Evolutionary conservation across 2,329 filamentous ascomycete genomes (phyloP).

Genomic region (Tolypocladium inflatum): DNA sequence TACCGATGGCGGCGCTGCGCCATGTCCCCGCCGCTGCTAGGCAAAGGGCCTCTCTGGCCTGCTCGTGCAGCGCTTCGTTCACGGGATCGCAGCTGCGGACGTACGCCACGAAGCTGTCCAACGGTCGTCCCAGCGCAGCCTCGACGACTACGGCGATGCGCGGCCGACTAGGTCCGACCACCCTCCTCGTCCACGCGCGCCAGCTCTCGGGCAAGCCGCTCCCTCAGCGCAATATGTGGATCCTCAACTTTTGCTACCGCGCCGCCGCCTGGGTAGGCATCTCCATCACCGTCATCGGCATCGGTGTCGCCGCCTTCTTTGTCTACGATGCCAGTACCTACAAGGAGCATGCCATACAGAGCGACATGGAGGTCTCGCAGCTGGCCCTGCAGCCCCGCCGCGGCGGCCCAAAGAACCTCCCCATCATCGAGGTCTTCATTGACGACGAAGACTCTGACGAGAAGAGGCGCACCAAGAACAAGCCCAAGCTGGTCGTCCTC

Average conservation of each 20-base stretch:
- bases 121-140: neutral
- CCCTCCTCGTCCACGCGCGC: neutral
- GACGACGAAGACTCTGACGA: slow-evolving; percentile 76
- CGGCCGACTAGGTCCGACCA: neutral
- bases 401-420: slow-evolving; percentile 91
- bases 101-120: neutral
- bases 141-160: neutral
- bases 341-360: slow-evolving; percentile 53
- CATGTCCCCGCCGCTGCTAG: neutral
- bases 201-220: slow-evolving; percentile 43
- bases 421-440: slow-evolving; percentile 77
- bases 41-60: neutral
- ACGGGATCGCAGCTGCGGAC: neutral
- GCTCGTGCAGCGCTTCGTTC: neutral
- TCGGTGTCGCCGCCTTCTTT: slow-evolving; percentile 75
- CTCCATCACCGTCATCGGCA: slow-evolving; percentile 60
- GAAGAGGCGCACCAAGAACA: slow-evolving; percentile 66
- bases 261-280: slow-evolving; percentile 56
- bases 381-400: slow-evolving; percentile 69
- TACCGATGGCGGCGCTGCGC: neutral
- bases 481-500: slow-evolving; percentile 85
- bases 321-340: slow-evolving; percentile 91
- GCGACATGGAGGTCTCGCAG: slow-evolving; percentile 76
- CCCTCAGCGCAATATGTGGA: slow-evolving; percentile 35
- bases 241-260: slow-evolving; percentile 55